These are phyloP conservation scores for Fragaria nilgerrensis DNA, from an alignment of 306 rosid genomes.

Conservation along the genomic window DNA sequence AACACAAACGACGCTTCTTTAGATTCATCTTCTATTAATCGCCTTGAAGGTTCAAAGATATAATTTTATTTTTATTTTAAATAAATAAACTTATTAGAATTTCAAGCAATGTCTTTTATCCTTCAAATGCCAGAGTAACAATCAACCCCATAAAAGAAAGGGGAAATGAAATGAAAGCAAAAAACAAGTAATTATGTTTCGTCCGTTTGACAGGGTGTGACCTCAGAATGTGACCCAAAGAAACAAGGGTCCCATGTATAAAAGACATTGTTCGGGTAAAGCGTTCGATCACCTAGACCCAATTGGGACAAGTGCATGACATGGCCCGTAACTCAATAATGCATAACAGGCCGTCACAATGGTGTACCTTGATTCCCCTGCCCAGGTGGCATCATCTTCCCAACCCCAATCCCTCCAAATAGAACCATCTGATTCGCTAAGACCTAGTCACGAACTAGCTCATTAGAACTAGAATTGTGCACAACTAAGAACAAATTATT, in stretches of 20 bases:
- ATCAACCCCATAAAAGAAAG: no score
- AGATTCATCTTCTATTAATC: no score
- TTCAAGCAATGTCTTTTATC: no score
- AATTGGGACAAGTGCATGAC: neutral
- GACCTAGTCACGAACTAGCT: neutral
- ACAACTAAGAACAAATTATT: no score
- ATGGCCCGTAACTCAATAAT: constrained; percentile 18
- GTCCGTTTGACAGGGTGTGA: neutral
- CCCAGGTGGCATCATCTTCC: constrained; percentile 3
- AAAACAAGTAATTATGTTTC: neutral
- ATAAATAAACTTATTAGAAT: no score
- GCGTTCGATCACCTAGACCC: neutral
- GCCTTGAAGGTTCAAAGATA: no score
- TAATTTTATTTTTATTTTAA: no score
- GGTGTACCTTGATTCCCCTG: neutral
- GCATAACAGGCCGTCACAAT: neutral
- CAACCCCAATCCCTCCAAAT: neutral
- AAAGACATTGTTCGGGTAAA: neutral
- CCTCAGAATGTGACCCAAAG: neutral
- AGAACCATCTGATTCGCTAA: neutral
- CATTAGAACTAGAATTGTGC: no score
- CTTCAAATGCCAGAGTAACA: no score
- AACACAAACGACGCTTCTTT: no score
- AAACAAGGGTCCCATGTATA: neutral
- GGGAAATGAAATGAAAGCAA: no score